phyloP scores from a whole-genome alignment of 495 filamentous ascomycete genomes.

The Glarea lozoyensis region DNA sequence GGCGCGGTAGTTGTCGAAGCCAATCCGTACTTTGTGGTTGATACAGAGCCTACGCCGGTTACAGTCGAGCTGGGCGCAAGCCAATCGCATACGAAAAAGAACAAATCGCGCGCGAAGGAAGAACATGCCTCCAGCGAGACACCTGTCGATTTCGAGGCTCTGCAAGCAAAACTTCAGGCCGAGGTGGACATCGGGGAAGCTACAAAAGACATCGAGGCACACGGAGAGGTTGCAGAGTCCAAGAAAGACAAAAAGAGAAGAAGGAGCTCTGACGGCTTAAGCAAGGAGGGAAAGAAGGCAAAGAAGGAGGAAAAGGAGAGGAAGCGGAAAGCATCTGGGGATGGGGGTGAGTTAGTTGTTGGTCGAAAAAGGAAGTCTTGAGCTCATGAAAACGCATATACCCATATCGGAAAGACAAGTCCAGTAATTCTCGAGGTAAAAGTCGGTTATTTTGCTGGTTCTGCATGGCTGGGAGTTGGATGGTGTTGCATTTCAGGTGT shows the following conservation, averaged over 20 bases:
- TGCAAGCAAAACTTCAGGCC: constrained; percentile 13
- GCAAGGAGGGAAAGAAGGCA: constrained; percentile 2
- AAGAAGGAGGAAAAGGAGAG: constrained; percentile 4
- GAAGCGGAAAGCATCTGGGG: too few relatives aligned
- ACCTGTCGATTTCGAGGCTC: constrained; percentile 17
- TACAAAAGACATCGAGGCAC: too few relatives aligned
- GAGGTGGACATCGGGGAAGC: constrained; percentile 10
- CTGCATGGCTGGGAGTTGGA: too few relatives aligned
- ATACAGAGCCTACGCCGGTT: constrained; percentile 15
- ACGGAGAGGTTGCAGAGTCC: too few relatives aligned
- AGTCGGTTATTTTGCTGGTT: too few relatives aligned
- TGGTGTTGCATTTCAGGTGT: too few relatives aligned
- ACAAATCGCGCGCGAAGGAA: not conserved
- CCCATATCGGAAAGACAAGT: too few relatives aligned
- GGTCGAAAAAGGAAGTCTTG: too few relatives aligned
- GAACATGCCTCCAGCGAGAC: not conserved
- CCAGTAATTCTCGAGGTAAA: too few relatives aligned
- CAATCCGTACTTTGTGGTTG: constrained; percentile 16
- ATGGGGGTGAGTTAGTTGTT: too few relatives aligned
- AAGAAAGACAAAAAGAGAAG: constrained; percentile 8
- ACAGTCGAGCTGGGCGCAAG: not conserved
- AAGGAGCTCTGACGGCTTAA: constrained; percentile 4
- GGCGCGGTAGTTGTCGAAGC: constrained; percentile 1
- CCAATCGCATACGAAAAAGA: not conserved
- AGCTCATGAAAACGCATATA: too few relatives aligned